These are phyloP conservation scores for Syzygium malaccense DNA, from an alignment of 441 rosid species.

Conservation along the genomic window DNA sequence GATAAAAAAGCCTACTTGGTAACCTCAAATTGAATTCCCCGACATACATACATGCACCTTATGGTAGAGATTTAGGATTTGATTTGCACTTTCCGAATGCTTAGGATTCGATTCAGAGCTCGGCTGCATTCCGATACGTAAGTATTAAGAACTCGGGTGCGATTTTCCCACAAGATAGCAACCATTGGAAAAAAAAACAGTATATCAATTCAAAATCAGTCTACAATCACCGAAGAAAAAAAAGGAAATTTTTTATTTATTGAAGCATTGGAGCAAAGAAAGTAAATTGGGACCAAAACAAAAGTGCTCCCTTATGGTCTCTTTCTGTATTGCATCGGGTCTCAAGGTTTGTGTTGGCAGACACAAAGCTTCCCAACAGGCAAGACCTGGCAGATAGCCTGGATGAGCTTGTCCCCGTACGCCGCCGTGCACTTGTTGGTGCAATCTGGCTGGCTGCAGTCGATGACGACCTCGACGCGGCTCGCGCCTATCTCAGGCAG, in stretches of 20 bases:
- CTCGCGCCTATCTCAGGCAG: background rate
- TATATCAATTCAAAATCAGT: background rate
- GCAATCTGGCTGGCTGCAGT: background rate
- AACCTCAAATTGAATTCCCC: background rate
- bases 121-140: accelerated
- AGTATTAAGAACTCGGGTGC: background rate
- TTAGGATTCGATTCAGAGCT: background rate
- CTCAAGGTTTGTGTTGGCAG: background rate
- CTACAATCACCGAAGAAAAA: background rate
- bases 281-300: background rate
- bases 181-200: background rate
- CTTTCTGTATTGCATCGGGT: background rate
- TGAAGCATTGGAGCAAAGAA: background rate
- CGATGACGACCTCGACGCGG: background rate
- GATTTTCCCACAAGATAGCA: background rate
- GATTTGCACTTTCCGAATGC: background rate
- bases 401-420: background rate
- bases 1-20: background rate
- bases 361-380: background rate
- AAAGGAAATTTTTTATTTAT: background rate
- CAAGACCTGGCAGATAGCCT: background rate
- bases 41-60: background rate
- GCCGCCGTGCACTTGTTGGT: background rate
- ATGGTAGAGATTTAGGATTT: background rate
- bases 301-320: accelerated